Evolutionary conservation across 176 grass and related monocot genomes (phyloP).

Genomic region (Carex pumila): DNA sequence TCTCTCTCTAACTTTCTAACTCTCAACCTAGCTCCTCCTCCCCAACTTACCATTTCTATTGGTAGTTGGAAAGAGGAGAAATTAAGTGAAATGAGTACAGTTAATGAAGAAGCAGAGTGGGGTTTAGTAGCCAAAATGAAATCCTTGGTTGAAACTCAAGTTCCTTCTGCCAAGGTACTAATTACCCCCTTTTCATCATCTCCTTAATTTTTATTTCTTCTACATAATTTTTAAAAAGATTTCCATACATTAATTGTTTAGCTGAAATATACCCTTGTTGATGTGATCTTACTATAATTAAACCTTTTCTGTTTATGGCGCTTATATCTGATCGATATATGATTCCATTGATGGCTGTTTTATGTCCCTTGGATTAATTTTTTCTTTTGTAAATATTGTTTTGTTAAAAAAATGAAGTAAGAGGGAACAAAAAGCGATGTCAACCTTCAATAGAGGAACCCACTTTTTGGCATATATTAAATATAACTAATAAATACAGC

Average conservation of each 20-base stretch:
- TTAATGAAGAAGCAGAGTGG: conserved; percentile 11
- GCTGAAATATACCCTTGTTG: not conserved
- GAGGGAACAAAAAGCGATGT: too few species aligned
- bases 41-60: not conserved
- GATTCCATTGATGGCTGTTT: not conserved
- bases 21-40: not conserved
- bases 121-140: conserved; percentile 18
- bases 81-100: not conserved
- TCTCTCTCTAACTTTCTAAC: not conserved
- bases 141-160: conserved; percentile 14
- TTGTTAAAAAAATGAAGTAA: not conserved
- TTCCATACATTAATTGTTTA: not conserved
- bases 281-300: not conserved
- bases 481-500: not conserved
- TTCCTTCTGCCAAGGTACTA: conserved; percentile 21
- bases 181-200: not conserved
- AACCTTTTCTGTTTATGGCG: not conserved
- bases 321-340: not conserved
- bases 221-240: not conserved
- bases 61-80: not conserved
- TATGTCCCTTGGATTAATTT: not conserved
- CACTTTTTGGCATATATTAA: not conserved
- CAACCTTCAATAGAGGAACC: too few species aligned
- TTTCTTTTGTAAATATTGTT: not conserved
- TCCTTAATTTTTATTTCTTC: not conserved